Conservation (phyloP, 306 rosid genomes). For the Lablab purpureus region DNA sequence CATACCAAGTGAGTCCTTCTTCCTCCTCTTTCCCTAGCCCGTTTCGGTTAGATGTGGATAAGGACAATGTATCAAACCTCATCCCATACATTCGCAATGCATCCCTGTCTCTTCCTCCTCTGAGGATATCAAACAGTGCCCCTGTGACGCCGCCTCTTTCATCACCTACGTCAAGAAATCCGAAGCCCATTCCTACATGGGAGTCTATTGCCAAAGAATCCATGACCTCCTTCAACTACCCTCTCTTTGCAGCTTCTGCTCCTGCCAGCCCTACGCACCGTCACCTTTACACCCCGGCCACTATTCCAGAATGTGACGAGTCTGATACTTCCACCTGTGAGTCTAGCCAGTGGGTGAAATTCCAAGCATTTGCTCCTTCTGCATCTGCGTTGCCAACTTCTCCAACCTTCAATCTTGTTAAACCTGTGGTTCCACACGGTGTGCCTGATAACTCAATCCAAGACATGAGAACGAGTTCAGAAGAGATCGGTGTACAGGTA, state of each 20-base stretch:
- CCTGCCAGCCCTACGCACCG: slow-evolving; percentile 88
- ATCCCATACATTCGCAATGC: slow-evolving; percentile 65
- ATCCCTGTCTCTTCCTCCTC: slow-evolving; percentile 76
- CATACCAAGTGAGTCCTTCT: slow-evolving; percentile 85
- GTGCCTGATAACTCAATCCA: slow-evolving; percentile 49
- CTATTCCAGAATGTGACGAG: slow-evolving; percentile 85
- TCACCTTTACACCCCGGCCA: slow-evolving; percentile 65
- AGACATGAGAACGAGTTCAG: slow-evolving; percentile 55
- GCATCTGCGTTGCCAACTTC: slow-evolving; percentile 63
- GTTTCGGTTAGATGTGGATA: slow-evolving; percentile 60
- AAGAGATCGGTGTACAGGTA: slow-evolving; percentile 66
- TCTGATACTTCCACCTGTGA: slow-evolving; percentile 77
- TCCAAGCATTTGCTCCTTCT: slow-evolving; percentile 64
- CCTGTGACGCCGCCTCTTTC: slow-evolving; percentile 87
- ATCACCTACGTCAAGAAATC: slow-evolving; percentile 75
- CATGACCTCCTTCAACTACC: slow-evolving; percentile 74
- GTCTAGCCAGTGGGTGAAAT: slow-evolving; percentile 76
- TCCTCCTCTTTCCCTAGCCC: slow-evolving; percentile 89
- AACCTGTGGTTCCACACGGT: slow-evolving; percentile 52
- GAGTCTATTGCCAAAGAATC: slow-evolving; percentile 74
- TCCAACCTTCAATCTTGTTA: slow-evolving; percentile 76
- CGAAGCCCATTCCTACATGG: slow-evolving; percentile 80
- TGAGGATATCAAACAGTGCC: slow-evolving; percentile 79
- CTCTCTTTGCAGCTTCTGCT: slow-evolving; percentile 82
- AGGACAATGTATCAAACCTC: slow-evolving; percentile 61